Base-by-base conservation (phyloP, 768 basidiomycete genomes). In the Suillus sp. region DNA sequence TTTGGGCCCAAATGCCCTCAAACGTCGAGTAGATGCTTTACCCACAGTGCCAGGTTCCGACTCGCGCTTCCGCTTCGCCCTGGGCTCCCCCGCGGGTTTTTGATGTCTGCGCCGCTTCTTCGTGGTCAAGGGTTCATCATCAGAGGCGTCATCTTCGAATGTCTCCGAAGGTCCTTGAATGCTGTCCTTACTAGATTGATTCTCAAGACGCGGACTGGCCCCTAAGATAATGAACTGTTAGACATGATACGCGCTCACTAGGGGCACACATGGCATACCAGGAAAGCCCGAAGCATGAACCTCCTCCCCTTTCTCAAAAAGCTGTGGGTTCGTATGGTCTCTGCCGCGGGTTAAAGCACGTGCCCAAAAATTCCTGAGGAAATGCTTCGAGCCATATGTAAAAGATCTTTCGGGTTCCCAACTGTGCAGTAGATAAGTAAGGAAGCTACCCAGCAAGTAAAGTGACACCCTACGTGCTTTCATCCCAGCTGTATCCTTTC, bases 331-430 rank as follows among this genome's bases (percentile, higher is more conserved):
- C 1, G 77, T 69, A 53, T 78, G 73, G 64, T 90, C 86, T 62
- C 88, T 80, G 37, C 72, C 74, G 35, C 71, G 65, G 1, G 70
- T 71, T 30, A 72, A 61, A 38, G 77, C 64, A n/a, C 75, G 73
- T 20, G 68, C 64, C 80, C 80, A 81, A 56, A 81, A 81, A 2
- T 64, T 34, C 18, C 74, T 68, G 10, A 81, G 42, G 18, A 90
- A 78, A 57, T 86, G 79, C 66, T 86, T 83, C 0, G 88, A 88
- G 11, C 78, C 81, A 8, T 73, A 81, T 18, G 70, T 71, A 64
- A 91, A 90, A 10, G 87, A 88, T 59, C 83, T 78, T 9, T 76
- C 71, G 10, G 90, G 89, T 66, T 91, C 90, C 89, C 89, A 91
- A 11, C 89, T 91, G 60, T 42, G 50, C 22, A 38, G 62, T n/a